Conservation (phyloP, 495 filamentous ascomycete genomes). For the Lasiosphaeria hispida region DNA sequence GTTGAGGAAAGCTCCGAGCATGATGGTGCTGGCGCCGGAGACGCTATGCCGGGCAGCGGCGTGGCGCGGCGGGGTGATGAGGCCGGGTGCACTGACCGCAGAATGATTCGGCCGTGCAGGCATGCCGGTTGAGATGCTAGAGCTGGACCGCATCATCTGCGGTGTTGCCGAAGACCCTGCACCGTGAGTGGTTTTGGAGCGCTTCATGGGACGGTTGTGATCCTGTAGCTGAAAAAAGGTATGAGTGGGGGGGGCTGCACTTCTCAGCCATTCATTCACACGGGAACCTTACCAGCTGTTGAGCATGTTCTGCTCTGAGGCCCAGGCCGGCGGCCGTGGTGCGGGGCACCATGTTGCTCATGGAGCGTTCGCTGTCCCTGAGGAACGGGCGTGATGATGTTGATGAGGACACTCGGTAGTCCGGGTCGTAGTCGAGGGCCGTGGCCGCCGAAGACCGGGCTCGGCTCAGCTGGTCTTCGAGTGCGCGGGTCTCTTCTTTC, state of each 20-base stretch:
- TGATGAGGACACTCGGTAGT: conserved; percentile 30
- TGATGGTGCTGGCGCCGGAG: not conserved
- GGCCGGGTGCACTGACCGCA: conserved; percentile 8
- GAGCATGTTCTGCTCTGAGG: conserved; percentile 4
- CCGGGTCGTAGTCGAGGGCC: conserved; percentile 20
- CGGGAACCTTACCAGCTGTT: conserved; percentile 22
- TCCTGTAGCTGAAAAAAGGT: conserved; percentile 15
- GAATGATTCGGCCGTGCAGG: conserved; percentile 10
- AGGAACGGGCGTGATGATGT: conserved; percentile 13
- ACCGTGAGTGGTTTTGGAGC: conserved; percentile 31
- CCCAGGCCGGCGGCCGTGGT: conserved; percentile 12
- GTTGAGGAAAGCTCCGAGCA: conserved; percentile 13
- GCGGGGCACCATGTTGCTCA: conserved; percentile 36
- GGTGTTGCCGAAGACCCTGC: conserved; percentile 13
- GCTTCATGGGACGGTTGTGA: conserved; percentile 32
- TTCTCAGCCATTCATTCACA: not conserved
- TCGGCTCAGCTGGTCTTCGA: conserved; percentile 22
- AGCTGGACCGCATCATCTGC: conserved; percentile 32
- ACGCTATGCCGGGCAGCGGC: conserved; percentile 6
- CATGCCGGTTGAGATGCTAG: conserved; percentile 15
- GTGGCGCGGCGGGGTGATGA: conserved; percentile 12
- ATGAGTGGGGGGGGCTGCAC: conserved; percentile 12
- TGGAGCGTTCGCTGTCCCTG: conserved; percentile 28
- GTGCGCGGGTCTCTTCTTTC: conserved; percentile 17
- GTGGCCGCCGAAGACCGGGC: conserved; percentile 15